Conservation (phyloP, 495 filamentous ascomycete species). For the Bacidia gigantensis region DNA sequence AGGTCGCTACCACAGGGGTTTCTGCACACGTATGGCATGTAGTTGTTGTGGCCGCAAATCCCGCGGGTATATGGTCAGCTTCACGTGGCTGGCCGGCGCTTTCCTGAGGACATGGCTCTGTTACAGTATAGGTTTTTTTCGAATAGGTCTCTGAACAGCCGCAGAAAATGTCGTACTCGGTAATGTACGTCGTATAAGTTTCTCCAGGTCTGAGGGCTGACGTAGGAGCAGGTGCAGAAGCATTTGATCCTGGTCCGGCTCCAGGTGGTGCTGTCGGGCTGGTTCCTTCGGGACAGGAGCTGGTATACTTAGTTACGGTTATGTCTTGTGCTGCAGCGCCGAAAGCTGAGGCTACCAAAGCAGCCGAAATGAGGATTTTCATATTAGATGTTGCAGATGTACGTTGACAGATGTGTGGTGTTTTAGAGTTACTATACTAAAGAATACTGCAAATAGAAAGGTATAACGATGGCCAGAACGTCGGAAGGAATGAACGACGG, state of each 20-base stretch:
- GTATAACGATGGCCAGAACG: not conserved
- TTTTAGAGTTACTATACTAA: not conserved
- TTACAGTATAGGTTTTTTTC: constrained; percentile 18
- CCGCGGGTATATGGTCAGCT: constrained; percentile 14
- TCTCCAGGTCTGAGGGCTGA: constrained; percentile 5
- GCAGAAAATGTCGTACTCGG: constrained; percentile 9
- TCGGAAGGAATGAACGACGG: constrained; percentile 15
- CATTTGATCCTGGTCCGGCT: constrained; percentile 3
- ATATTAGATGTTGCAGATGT: not conserved
- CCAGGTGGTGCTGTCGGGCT: not conserved
- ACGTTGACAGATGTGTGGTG: not conserved
- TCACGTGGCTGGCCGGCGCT: constrained; percentile 9
- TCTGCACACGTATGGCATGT: constrained; percentile 15
- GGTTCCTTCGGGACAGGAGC: constrained; percentile 5
- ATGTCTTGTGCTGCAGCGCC: constrained; percentile 6
- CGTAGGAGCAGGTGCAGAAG: constrained; percentile 4
- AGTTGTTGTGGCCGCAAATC: constrained; percentile 15
- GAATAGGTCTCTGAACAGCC: constrained; percentile 2
- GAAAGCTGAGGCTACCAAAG: not conserved
- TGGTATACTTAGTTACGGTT: constrained; percentile 6
- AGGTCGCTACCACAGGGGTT: constrained; percentile 13
- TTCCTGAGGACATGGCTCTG: constrained; percentile 12
- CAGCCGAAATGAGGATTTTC: constrained; percentile 5
- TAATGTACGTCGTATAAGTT: constrained; percentile 15
- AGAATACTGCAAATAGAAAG: constrained; percentile 1